Base-by-base conservation (phyloP, 1,284 basidiomycete species). In the Ganoderma lingzhi region DNA sequence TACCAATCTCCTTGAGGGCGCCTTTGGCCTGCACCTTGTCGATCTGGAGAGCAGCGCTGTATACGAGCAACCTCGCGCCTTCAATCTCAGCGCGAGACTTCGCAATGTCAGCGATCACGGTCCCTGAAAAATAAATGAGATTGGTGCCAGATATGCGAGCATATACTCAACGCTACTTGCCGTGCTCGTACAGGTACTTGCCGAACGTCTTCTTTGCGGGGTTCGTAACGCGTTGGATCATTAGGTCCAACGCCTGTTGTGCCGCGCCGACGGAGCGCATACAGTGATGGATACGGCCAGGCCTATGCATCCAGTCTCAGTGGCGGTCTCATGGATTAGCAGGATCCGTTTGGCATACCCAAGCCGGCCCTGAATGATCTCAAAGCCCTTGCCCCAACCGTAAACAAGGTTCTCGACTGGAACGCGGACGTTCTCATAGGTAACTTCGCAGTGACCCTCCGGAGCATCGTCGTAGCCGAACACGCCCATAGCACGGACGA, bases 331-430 rank as follows among this genome's bases (percentile, higher is more conserved):
- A 14, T 17, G 30, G 42, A 23, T 42, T 42, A 60, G 6, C 61
- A 67, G 41, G 66, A 14, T 41, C 45, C 61, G n/a, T 44, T 32
- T 30, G 39, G 79, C 86, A 70, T 78, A 94, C 93, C 97, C 97
- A 65, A 99, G 91, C 76, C 97, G 93, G 44, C 97, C 97, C 88
- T 99, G 97, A 73, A 99, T 96, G 76, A 99, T 98, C 89, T 96
- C 97, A 73, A 98, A 98, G 32, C 97, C 97, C 73, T 88, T 87
- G 17, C 98, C 97, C 93, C 97, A 96, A 19, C 96, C 96, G 53
- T 95, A 88, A 17, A 99, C 90, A 51, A 99, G 80, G 80, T 97
- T 96, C 69, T 83, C 82, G 65, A 94, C 78, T 1, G 96, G 96
- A 10, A 99, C 92, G 53, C 95, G 90, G 37, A 99, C 97, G 77